Base-by-base conservation (phyloP, 805 yeast genomes). In the Priceomyces carsonii region DNA sequence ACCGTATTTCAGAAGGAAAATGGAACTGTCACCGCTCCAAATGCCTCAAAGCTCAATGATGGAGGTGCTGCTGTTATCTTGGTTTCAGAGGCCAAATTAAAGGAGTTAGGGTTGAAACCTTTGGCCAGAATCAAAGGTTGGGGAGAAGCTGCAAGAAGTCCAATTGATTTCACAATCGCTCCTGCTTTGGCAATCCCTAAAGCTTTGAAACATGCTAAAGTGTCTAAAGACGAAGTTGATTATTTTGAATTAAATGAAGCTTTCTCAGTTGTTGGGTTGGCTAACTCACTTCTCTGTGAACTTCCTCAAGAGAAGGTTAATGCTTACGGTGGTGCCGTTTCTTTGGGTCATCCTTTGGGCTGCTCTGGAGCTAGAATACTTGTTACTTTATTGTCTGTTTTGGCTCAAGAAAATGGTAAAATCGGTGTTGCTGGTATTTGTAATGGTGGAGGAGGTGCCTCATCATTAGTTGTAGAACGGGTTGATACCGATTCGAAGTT, bases 391-490 rank as follows among this genome's bases (percentile, higher is more conserved):
- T 54, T 80, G 40, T 77, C 88, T 32, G 89, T 90, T 12, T 77
- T 93, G 57, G 48, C 65, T 24, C 96, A 91, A 70, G 98, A 93
- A 73, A 69, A 67, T 41, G 73, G 73, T 44, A 87, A 83, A 69
- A 63, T 81, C 50, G 99, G 99, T 62, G 88, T 80, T 48, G 97
- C 96, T 53, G 96, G 88, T 62, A 83, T 93, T 59, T 93, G 99
- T 77, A 93, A 93, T 65, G 99, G 99, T 73, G 99, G 99, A 56
- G 99, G 99, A 61, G 99, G 99, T 61, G 98, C 97, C 32, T 84
- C 95, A 38, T 82, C 98, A 17, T 72, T 93, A 53, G 87, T 93
- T 43, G 77, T 93, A 53, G 96, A 90, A 71, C 79, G 72, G 53
- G 55, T 79, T 28, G 67, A 58, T 26, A 46, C 46, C 30, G 66